These are phyloP conservation scores for Phalaenopsis aphrodite DNA, from an alignment of 106 monocot genomes.

Conservation along the genomic window DNA sequence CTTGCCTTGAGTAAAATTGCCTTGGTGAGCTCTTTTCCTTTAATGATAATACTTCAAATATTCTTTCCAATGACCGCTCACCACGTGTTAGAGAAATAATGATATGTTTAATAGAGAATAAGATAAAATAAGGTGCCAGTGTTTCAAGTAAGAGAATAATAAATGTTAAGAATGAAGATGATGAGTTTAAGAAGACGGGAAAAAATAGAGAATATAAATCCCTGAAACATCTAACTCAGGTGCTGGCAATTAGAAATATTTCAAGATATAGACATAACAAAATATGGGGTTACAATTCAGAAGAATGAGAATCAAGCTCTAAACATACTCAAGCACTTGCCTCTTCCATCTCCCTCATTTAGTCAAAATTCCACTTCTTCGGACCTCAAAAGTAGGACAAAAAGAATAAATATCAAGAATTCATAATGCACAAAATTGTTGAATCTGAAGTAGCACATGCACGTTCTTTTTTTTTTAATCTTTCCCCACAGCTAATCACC, in stretches of 20 bases:
- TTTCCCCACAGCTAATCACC: too few species aligned
- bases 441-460: too few species aligned
- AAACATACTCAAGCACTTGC: too few species aligned
- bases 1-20: background rate
- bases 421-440: too few species aligned
- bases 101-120: background rate
- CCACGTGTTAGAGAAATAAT: too few species aligned
- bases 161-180: background rate
- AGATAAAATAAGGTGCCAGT: background rate
- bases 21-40: background rate
- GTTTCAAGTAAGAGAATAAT: background rate
- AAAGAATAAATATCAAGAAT: too few species aligned
- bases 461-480: too few species aligned
- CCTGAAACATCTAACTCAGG: background rate
- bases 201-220: background rate
- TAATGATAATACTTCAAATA: background rate
- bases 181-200: background rate
- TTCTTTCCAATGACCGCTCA: background rate
- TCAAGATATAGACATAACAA: background rate
- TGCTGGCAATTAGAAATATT: background rate
- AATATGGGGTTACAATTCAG: background rate
- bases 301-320: too few species aligned
- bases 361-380: too few species aligned
- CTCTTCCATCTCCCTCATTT: too few species aligned
- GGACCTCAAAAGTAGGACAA: too few species aligned